Base-by-base conservation (phyloP, 306 rosid genomes). In the Sindora glabra region DNA sequence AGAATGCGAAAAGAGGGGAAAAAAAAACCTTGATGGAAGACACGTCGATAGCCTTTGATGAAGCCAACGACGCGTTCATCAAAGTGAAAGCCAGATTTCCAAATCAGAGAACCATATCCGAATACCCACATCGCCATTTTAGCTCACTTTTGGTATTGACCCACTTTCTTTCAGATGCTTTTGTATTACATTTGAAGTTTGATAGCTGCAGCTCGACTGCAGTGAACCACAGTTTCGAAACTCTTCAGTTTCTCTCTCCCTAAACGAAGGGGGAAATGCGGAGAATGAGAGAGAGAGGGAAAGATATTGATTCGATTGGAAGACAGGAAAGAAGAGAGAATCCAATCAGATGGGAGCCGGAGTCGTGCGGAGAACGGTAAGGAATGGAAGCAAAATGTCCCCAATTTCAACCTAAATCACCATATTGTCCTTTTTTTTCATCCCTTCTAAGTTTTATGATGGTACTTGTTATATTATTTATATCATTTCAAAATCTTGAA, bases 1-100 rank as follows among this genome's bases (percentile, higher is more conserved):
- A 22, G 53, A 10, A 47, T 6, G 18, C 5, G 19, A 22, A n/a
- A 25, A 10, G 29, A 48, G 50, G 47, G 38, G 40, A 59, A 68
- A 55, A 24, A 10, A 18, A 36, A 5, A 88, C 96, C 95, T 85
- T 88, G 96, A 48, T 85, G 74, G 80, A 91, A 91, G 74, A 91
- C 95, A 58, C 98, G 98, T 49, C 96, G 96, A 59, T 83, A 85
- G 78, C 58, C 88, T 74, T 81, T 81, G 88, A 83, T 76, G 91
- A 82, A 88, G 65, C 98, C 95, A 18, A 71, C 76, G 8, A 87
- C 38, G 45, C 86, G 76, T 21, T 88, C 82, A 55, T 91, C 95
- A 60, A 29, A 85, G 46, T 74, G 57, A 62, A 91, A 88, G 14
- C 97, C 95, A 17, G 92, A 78, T 72, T 74, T 91, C 79, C 83